phyloP scores from a whole-genome alignment of 2,329 filamentous ascomycete species.

The Ascochyta koolunga region DNA sequence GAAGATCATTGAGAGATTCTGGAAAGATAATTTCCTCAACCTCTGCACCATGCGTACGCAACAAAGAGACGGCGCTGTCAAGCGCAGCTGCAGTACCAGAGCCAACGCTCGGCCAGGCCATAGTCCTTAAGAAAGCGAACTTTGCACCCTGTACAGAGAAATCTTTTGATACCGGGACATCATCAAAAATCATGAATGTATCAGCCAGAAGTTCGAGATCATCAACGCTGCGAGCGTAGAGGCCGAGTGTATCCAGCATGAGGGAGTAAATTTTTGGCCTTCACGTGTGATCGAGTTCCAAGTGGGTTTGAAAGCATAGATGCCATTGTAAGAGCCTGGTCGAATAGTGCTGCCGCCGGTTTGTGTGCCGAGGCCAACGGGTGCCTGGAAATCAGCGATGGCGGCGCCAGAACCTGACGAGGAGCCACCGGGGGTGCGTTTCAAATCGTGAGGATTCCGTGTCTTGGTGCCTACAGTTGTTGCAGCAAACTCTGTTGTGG shows the following conservation, averaged over 20 bases:
- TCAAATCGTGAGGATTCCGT: conserved; percentile 61
- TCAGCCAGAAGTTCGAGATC: conserved; percentile 65
- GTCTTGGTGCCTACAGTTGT: conserved; percentile 61
- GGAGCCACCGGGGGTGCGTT: conserved; percentile 68
- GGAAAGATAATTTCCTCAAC: conserved; percentile 64
- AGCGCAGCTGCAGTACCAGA: conserved; percentile 46
- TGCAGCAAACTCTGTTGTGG: conserved; percentile 69
- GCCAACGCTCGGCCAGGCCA: conserved; percentile 55
- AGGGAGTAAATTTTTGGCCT: conserved; percentile 65
- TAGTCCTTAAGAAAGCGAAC: conserved; percentile 60
- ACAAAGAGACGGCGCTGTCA: conserved; percentile 40
- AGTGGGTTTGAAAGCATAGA: conserved; percentile 70
- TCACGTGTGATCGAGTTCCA: conserved; percentile 68
- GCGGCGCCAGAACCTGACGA: conserved; percentile 71
- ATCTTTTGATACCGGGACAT: conserved; percentile 43
- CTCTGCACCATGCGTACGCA: conserved; percentile 56
- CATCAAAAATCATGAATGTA: conserved; percentile 61
- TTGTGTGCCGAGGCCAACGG: conserved; percentile 68
- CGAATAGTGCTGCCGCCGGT: conserved; percentile 69
- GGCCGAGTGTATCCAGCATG: conserved; percentile 66
- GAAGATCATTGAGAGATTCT: conserved; percentile 55
- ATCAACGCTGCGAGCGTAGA: conserved; percentile 63
- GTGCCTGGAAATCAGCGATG: conserved; percentile 68
- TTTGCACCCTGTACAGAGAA: conserved; percentile 55
- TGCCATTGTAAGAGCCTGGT: conserved; percentile 68